phyloP scores from a whole-genome alignment of 2,329 filamentous ascomycete genomes.

The Xylariaceae sp. region DNA sequence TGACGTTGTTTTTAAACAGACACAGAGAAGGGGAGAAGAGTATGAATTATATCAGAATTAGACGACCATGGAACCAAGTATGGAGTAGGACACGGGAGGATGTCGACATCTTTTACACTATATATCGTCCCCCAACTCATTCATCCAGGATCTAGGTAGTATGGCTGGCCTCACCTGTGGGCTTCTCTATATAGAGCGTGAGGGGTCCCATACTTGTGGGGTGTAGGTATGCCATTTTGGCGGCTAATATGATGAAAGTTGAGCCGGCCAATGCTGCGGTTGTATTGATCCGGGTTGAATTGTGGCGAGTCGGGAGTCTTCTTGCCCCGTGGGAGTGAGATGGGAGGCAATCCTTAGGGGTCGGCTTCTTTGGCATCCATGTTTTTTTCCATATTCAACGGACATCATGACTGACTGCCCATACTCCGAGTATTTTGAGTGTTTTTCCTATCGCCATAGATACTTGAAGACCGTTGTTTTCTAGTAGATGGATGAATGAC shows the following conservation, averaged over 20 bases:
- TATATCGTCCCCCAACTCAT: neutral
- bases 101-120: neutral
- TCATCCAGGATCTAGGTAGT: neutral
- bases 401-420: no score
- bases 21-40: neutral
- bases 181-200: conserved; percentile 15
- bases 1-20: neutral
- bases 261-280: conserved; percentile 24
- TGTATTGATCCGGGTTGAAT: conserved; percentile 21
- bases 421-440: no score
- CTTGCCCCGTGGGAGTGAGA: neutral
- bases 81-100: conserved; percentile 1
- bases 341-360: neutral
- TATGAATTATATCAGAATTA: neutral
- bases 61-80: neutral
- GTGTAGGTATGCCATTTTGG: conserved; percentile 19
- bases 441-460: no score
- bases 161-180: neutral
- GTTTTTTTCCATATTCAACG: no score
- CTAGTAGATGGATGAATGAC: no score
- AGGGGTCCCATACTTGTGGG: conserved; percentile 23
- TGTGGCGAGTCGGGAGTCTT: neutral
- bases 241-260: conserved; percentile 30
- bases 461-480: no score
- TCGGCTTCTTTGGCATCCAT: neutral